phyloP scores from a whole-genome alignment of 768 basidiomycete species.

The Pholiota conissans region DNA sequence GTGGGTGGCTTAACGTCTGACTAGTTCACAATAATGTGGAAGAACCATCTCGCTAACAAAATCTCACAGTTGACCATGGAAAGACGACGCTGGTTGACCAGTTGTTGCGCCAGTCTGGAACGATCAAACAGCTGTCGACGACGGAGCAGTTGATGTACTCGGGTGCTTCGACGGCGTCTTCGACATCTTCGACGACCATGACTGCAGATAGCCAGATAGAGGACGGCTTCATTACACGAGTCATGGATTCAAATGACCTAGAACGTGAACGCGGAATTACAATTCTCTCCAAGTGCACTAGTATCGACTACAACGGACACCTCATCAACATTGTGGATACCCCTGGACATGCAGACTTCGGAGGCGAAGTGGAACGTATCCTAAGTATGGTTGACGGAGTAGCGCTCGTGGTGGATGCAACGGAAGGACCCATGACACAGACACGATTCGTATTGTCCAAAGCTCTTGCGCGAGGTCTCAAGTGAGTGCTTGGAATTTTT shows the following conservation, averaged over 20 bases:
- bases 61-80: constrained; percentile 48
- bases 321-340: constrained; percentile 62
- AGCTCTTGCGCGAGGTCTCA: constrained; percentile 41
- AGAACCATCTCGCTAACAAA: constrained; percentile 6
- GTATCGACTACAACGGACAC: constrained; percentile 46
- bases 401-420: constrained; percentile 58
- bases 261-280: constrained; percentile 63
- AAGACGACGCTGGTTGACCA: constrained; percentile 56
- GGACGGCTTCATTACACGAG: constrained; percentile 39
- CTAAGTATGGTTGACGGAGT: constrained; percentile 64
- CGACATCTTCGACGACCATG: constrained; percentile 12
- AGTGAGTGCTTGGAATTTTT: constrained; percentile 29
- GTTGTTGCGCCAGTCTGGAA: constrained; percentile 49
- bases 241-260: constrained; percentile 54
- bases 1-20: constrained; percentile 26
- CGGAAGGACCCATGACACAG: constrained; percentile 63
- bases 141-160: neutral
- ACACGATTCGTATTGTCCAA: constrained; percentile 51
- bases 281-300: constrained; percentile 59
- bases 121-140: constrained; percentile 20
- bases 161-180: neutral
- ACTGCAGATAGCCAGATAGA: constrained; percentile 35
- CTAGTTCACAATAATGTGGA: neutral
- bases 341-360: constrained; percentile 63
- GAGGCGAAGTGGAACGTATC: constrained; percentile 61